A percentile compares a stretch with the other conserved stretches of the same genome.
Evolutionary conservation across 2,329 filamentous ascomycete species (phyloP).

Genomic region (Diaporthe longicolla): DNA sequence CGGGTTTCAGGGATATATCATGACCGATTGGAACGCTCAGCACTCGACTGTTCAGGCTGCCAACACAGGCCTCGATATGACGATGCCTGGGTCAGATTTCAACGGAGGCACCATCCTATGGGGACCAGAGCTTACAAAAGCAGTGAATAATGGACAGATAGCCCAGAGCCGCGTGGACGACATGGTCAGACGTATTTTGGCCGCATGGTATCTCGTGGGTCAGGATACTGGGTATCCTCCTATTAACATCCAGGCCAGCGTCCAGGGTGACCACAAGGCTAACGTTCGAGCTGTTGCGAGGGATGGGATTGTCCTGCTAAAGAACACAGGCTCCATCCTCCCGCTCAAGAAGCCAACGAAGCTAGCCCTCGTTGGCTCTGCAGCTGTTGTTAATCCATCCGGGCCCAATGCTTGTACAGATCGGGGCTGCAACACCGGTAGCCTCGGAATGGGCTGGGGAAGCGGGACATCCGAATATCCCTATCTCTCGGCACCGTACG

Average conservation of each 20-base stretch:
- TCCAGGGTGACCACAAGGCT: conserved; percentile 72
- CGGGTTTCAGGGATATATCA: conserved; percentile 76
- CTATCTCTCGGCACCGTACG: conserved; percentile 75
- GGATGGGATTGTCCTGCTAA: conserved; percentile 75
- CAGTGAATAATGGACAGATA: conserved; percentile 71
- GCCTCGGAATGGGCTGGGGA: conserved; percentile 79
- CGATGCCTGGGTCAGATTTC: conserved; percentile 79
- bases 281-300: conserved; percentile 70
- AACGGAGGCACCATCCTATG: conserved; percentile 68
- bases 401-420: conserved; percentile 76
- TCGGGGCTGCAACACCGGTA: conserved; percentile 71
- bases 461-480: conserved; percentile 74
- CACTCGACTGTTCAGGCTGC: conserved; percentile 78
- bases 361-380: conserved; percentile 74
- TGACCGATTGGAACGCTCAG: conserved; percentile 82
- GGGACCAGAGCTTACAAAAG: conserved; percentile 66
- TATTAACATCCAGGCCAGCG: conserved; percentile 67
- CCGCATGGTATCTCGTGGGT: conserved; percentile 71
- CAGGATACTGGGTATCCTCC: conserved; percentile 66
- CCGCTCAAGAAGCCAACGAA: conserved; percentile 68
- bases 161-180: conserved; percentile 74
- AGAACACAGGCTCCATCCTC: conserved; percentile 71
- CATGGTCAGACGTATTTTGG: conserved; percentile 75
- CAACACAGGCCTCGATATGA: conserved; percentile 82
- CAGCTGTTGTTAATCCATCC: conserved; percentile 70